Conservation (phyloP, 345 rosid genomes). For the Linum tenue region DNA sequence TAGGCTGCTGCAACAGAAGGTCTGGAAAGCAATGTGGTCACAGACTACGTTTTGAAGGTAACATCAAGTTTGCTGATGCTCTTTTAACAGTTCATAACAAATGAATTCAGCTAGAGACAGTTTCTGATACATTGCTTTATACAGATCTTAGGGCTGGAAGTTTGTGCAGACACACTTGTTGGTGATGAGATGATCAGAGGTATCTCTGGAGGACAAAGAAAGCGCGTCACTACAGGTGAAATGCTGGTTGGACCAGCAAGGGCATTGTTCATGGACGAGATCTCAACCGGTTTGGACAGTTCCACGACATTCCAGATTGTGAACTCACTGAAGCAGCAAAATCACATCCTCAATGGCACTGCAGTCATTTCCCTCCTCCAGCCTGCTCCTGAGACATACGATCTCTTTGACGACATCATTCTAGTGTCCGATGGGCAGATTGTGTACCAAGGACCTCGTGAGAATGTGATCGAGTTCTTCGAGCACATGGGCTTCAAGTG, state of each 20-base stretch:
- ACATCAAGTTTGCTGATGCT: neutral
- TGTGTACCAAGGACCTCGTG: neutral
- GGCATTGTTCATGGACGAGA: neutral
- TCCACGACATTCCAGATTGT: neutral
- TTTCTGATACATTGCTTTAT: neutral
- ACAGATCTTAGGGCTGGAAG: slow-evolving; percentile 2
- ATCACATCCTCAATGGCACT: neutral
- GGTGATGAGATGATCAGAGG: slow-evolving; percentile 3
- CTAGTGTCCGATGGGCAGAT: neutral
- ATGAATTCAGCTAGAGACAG: neutral
- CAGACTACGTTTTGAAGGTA: slow-evolving; percentile 1
- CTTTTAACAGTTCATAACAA: neutral
- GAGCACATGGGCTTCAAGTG: neutral
- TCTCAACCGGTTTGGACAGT: neutral
- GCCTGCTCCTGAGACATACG: neutral
- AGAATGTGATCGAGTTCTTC: neutral
- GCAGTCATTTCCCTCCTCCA: neutral
- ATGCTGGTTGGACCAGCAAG: neutral
- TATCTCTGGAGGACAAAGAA: slow-evolving; percentile 1
- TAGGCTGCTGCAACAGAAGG: slow-evolving; percentile 2
- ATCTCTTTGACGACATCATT: neutral
- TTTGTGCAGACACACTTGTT: neutral
- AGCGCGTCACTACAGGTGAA: slow-evolving; percentile 5
- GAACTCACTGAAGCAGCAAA: neutral
- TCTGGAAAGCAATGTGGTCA: neutral